phyloP scores from a whole-genome alignment of 1,139 yeast species.

The Kodamaea sp. region DNA sequence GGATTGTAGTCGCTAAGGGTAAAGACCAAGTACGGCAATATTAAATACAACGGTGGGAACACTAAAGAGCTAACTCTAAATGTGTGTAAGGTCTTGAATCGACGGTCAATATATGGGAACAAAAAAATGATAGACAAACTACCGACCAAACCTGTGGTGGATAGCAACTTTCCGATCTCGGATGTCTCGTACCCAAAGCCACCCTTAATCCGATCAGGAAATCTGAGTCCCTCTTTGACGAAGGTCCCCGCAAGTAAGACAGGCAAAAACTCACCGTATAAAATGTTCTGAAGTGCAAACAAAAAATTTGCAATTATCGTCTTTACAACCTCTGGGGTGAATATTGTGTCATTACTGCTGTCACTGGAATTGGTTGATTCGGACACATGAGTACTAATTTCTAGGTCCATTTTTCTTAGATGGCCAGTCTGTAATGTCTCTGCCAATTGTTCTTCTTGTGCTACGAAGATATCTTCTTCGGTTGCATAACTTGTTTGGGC shows the following conservation, averaged over 20 bases:
- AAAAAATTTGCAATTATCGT: slow-evolving; percentile 20
- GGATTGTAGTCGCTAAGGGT: slow-evolving; percentile 19
- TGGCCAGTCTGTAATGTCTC: too few relatives aligned
- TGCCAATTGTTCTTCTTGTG: too few relatives aligned
- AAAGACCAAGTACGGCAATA: slow-evolving; percentile 24
- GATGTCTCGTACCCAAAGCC: slow-evolving; percentile 22
- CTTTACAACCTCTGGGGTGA: slow-evolving; percentile 24
- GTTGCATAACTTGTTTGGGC: neutral
- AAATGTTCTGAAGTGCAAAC: slow-evolving; percentile 19
- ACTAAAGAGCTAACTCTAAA: slow-evolving; percentile 21
- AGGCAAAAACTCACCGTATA: slow-evolving; percentile 24
- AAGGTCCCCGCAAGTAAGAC: slow-evolving; percentile 22
- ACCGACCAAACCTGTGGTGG: slow-evolving; percentile 27
- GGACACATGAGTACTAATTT: too few relatives aligned
- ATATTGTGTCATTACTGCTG: slow-evolving; percentile 3
- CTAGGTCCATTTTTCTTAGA: too few relatives aligned
- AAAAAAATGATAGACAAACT: slow-evolving; percentile 22
- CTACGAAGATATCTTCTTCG: neutral
- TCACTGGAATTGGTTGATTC: too few relatives aligned
- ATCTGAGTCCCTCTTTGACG: slow-evolving; percentile 13
- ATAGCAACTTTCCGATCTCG: slow-evolving; percentile 24
- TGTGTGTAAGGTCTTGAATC: slow-evolving; percentile 21
- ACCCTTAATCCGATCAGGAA: slow-evolving; percentile 22
- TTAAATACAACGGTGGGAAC: slow-evolving; percentile 24
- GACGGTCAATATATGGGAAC: slow-evolving; percentile 26